phyloP scores from a whole-genome alignment of 2,329 filamentous ascomycete genomes.

The Diaporthe ampelina region DNA sequence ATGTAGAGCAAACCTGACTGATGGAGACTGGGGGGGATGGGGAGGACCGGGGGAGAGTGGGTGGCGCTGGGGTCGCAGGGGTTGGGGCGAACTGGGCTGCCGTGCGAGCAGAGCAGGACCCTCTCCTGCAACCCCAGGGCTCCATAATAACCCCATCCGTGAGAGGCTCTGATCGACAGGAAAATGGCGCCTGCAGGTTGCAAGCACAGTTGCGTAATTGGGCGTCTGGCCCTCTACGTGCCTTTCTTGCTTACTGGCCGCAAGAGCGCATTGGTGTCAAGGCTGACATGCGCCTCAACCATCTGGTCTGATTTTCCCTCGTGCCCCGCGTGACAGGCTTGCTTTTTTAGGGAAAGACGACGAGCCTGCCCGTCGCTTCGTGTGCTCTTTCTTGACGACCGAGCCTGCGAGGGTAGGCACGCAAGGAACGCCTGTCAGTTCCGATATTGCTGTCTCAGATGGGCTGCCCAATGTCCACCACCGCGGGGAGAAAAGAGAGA shows the following conservation, averaged over 20 bases:
- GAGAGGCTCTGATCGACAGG: slow-evolving; percentile 31
- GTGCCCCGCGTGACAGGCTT: slow-evolving; percentile 25
- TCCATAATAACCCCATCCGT: slow-evolving; percentile 27
- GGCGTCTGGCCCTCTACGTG: not conserved
- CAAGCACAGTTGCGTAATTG: slow-evolving; percentile 13
- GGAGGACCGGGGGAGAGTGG: not conserved
- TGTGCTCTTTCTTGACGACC: not conserved
- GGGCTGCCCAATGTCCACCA: not conserved
- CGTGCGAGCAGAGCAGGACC: not conserved
- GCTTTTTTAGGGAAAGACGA: not conserved
- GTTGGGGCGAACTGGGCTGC: not conserved
- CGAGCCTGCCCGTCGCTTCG: not conserved
- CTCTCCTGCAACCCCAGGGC: slow-evolving; percentile 5
- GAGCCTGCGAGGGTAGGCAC: not conserved
- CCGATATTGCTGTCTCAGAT: slow-evolving; percentile 27
- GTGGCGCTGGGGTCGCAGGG: slow-evolving; percentile 7
- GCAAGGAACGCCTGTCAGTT: not conserved
- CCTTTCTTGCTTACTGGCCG: not conserved
- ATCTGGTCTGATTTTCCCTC: slow-evolving; percentile 14
- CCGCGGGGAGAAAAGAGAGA: not conserved
- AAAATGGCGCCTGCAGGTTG: slow-evolving; percentile 14
- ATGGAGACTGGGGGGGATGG: not conserved
- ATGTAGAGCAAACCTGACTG: not conserved
- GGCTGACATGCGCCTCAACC: slow-evolving; percentile 13
- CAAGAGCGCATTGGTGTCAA: not conserved